phyloP scores from a whole-genome alignment of 202 grass and related monocot species.

The Brachypodium distachyon region DNA sequence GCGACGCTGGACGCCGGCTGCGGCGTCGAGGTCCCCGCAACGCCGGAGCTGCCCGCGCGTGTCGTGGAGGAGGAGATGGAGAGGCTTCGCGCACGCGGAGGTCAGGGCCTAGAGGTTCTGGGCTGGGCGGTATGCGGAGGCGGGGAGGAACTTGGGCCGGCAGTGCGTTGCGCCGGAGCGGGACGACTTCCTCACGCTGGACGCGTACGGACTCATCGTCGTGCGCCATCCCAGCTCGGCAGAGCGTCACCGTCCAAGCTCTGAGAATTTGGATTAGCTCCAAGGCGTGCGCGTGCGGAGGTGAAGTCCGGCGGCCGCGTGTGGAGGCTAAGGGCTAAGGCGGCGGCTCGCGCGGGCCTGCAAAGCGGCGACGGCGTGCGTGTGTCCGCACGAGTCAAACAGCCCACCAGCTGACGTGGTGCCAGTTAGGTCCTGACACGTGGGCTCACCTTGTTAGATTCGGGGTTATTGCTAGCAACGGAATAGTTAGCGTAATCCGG shows the following conservation, averaged over 20 bases:
- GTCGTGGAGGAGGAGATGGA: conserved; percentile 78
- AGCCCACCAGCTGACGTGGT: too few species aligned
- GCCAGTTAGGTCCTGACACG: too few species aligned
- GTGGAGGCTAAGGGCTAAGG: too few species aligned
- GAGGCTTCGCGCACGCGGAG: conserved; percentile 51
- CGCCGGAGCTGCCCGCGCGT: conserved; percentile 53
- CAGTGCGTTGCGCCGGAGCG: conserved; percentile 72
- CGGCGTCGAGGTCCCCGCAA: conserved; percentile 38
- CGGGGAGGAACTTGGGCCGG: conserved; percentile 51
- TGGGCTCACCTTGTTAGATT: too few species aligned
- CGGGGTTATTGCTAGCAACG: too few species aligned
- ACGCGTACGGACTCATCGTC: conserved; percentile 74
- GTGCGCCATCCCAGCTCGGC: too few species aligned
- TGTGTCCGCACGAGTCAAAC: too few species aligned
- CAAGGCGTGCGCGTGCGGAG: too few species aligned
- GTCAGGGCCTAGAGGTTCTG: conserved; percentile 47
- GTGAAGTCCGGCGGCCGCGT: too few species aligned
- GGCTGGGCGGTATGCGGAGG: conserved; percentile 44
- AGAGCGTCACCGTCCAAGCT: conserved; percentile 44
- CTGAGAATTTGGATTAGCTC: conserved; percentile 21
- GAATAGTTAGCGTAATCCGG: too few species aligned
- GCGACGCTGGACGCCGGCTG: conserved; percentile 41
- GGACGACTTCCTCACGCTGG: conserved; percentile 85
- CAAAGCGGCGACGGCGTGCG: too few species aligned
- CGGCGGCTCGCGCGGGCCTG: too few species aligned